Percentiles rank a stretch among this genome's conserved stretches.
These are phyloP conservation scores for Herpetospermum pedunculosum DNA, from an alignment of 306 rosid species.

Conservation along the genomic window DNA sequence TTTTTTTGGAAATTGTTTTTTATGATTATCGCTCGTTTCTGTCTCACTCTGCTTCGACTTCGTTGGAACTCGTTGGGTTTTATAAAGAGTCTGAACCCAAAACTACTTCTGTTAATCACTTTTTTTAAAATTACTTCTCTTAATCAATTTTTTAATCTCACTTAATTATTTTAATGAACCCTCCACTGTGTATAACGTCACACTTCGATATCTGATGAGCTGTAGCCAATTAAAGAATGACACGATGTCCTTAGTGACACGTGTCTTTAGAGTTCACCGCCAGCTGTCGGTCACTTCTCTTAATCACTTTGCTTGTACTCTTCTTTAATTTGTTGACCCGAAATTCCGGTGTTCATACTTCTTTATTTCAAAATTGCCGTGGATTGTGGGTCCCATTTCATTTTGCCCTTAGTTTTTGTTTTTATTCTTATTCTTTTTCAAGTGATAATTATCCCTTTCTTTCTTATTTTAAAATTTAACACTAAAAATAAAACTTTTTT, in stretches of 20 bases:
- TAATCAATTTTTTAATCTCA: neutral
- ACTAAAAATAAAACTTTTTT: no score
- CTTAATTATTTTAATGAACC: neutral
- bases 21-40: neutral
- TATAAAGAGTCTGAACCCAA: neutral
- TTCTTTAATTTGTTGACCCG: neutral
- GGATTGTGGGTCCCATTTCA: neutral
- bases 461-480: no score
- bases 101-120: neutral
- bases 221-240: neutral
- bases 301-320: neutral
- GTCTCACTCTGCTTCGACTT: constrained; percentile 1
- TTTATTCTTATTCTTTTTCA: no score
- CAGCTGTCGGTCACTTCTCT: neutral
- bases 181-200: neutral
- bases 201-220: neutral
- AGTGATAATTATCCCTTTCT: no score
- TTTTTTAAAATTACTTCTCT: neutral
- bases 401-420: no score
- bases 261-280: neutral
- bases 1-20: neutral
- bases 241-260: neutral
- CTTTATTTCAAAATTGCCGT: no score
- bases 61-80: neutral
- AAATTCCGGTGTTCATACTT: neutral